These are phyloP conservation scores for Ceratocystis ficicola DNA, from an alignment of 2,329 filamentous ascomycete genomes.

Conservation along the genomic window DNA sequence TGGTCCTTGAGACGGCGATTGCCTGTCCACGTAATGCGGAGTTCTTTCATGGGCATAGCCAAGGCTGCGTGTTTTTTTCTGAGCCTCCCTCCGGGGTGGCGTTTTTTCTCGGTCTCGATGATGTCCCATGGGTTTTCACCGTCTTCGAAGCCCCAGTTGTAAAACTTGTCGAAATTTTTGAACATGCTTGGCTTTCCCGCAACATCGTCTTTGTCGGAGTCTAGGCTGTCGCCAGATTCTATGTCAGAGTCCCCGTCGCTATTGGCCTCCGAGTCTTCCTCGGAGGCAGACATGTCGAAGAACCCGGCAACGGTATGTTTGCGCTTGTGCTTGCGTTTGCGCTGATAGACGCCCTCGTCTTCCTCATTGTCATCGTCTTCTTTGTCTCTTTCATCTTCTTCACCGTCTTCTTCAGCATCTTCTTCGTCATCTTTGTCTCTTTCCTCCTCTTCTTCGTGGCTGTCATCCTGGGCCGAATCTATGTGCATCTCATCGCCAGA, in stretches of 20 bases:
- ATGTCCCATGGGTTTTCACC: constrained; percentile 4
- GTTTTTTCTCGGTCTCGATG: neutral
- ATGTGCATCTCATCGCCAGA: neutral
- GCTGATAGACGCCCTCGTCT: neutral
- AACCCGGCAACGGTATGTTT: constrained; percentile 5
- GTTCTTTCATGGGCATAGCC: neutral
- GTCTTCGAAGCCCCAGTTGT: constrained; percentile 5
- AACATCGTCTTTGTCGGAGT: neutral
- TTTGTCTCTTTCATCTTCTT: neutral
- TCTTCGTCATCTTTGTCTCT: neutral
- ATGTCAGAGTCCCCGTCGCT: neutral
- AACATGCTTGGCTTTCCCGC: neutral
- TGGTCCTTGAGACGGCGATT: constrained; percentile 1
- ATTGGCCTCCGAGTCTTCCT: neutral
- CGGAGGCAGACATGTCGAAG: constrained; percentile 15
- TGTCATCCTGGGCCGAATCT: neutral
- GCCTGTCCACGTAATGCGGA: constrained; percentile 14
- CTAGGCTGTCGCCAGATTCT: neutral
- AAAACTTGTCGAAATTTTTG: neutral
- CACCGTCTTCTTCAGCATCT: neutral
- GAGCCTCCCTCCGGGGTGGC: neutral
- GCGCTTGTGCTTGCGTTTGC: neutral
- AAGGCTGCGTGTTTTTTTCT: neutral
- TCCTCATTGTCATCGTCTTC: neutral
- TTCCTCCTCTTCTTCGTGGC: neutral